Conservation (phyloP, 176 grass and related monocot species). For the Ensete glaucum region DNA sequence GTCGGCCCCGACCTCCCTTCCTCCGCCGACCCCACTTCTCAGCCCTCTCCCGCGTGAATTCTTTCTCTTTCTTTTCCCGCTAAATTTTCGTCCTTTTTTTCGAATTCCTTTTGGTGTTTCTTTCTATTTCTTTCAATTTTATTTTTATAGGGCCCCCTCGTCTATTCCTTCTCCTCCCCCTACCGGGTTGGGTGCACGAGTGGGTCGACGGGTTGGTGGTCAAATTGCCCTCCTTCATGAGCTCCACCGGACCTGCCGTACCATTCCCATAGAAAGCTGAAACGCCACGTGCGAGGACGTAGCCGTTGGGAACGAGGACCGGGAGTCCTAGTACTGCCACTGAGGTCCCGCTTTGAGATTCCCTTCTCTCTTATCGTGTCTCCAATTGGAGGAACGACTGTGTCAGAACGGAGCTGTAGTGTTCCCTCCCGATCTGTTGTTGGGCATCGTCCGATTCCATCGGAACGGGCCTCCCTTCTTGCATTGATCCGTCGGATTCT, state of each 20-base stretch:
- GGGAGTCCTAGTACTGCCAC: not conserved
- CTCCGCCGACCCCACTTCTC: slow-evolving; percentile 84
- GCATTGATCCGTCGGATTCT: no score
- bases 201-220: not conserved
- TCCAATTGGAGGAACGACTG: not conserved
- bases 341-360: not conserved
- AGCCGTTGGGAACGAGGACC: slow-evolving; percentile 40
- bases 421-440: no score
- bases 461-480: no score
- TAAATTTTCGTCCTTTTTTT: not conserved
- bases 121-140: not conserved
- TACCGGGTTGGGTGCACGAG: no score
- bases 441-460: not conserved
- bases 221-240: slow-evolving; percentile 20
- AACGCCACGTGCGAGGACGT: slow-evolving; percentile 13
- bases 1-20: slow-evolving; percentile 91
- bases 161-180: no score
- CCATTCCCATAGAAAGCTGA: not conserved
- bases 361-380: not conserved
- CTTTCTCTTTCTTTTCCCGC: not conserved
- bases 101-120: no score
- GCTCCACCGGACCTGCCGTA: slow-evolving; percentile 9
- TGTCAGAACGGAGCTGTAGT: not conserved
- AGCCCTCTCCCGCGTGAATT: slow-evolving; percentile 62
- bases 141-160: not conserved